Evolutionary conservation across 1,139 yeast genomes (phyloP), one percentile per base, ranked within the genome.

Genomic region (Diutina sp.): DNA sequence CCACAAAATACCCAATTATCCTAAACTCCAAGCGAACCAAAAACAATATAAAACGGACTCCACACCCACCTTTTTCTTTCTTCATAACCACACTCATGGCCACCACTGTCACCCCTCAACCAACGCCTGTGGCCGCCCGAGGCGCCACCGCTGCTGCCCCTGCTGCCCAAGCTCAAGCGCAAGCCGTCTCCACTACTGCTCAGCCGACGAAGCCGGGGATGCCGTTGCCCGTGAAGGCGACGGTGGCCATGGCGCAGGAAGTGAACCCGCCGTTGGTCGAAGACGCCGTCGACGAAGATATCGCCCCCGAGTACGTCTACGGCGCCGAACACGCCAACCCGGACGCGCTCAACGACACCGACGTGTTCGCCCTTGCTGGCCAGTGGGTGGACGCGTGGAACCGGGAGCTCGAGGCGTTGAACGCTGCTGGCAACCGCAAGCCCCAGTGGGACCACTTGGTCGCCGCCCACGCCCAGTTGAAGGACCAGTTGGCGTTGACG

Each of bases 401-500:
- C 61, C 54, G 57, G 1, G 59, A 65, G 3, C 46, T 69, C 45
- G 50, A 55, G 9, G 32, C 35, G 11, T 54, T 58, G 16, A 54
- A 46, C 25, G 38, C 54, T 6, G 58, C 56, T 16, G 54, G 60
- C 4, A 21, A 56, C 1, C 47, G 56, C 30, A 18, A 11, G 16
- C 28, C 32, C 21, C 12, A 14, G 7, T 5, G 67, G 56, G 66
- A 63, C 47, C 57, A 61, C 47, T 59, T 69, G 32, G 58, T 70
- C 18, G 56, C 64, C 30, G 61, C 66, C 3, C 71, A 70, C 58
- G 67, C 71, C 1, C 59, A 66, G 38, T 72, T 77, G 76, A 68
- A 69, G 57, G 77, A 72, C 60, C 73, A 72, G 58, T 60, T 70
- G 51, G 60, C 68, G 7, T 60, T 72, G 45, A 62, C 66, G 32